Evolutionary conservation across 2,329 filamentous ascomycete species (phyloP).

Genomic region (Aureobasidium sp.): DNA sequence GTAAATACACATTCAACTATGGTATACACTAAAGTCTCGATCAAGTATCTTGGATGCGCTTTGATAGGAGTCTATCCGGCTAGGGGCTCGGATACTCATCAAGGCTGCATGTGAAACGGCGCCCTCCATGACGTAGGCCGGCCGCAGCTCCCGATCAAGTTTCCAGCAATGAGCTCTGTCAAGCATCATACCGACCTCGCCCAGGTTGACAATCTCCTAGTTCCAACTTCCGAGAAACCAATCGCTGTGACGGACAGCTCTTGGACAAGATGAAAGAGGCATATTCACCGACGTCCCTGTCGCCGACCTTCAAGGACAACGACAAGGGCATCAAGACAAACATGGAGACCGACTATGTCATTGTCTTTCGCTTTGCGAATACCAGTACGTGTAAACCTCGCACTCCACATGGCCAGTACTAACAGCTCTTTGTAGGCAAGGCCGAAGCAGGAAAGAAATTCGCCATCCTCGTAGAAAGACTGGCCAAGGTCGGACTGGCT

Average conservation of each 20-base stretch:
- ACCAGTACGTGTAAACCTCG: constrained; percentile 42
- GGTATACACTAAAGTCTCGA: no score
- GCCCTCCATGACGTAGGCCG: not conserved
- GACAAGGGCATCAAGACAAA: constrained; percentile 40
- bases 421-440: constrained; percentile 44
- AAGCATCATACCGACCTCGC: not conserved
- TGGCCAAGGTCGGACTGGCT: constrained; percentile 71
- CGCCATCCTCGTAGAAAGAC: constrained; percentile 63
- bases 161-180: not conserved
- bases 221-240: not conserved
- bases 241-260: not conserved
- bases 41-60: no score
- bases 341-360: constrained; percentile 77
- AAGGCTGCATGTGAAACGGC: constrained; percentile 2
- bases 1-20: no score
- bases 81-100: not conserved
- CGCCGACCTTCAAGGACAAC: constrained; percentile 19
- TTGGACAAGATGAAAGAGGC: constrained; percentile 10
- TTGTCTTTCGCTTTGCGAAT: constrained; percentile 65
- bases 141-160: not conserved
- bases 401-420: not conserved
- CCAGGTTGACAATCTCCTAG: not conserved
- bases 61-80: not conserved
- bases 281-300: constrained; percentile 11
- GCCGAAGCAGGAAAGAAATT: constrained; percentile 65